These are phyloP conservation scores for Alternaria metachromatica DNA, from an alignment of 2,329 filamentous ascomycete species.

Conservation along the genomic window DNA sequence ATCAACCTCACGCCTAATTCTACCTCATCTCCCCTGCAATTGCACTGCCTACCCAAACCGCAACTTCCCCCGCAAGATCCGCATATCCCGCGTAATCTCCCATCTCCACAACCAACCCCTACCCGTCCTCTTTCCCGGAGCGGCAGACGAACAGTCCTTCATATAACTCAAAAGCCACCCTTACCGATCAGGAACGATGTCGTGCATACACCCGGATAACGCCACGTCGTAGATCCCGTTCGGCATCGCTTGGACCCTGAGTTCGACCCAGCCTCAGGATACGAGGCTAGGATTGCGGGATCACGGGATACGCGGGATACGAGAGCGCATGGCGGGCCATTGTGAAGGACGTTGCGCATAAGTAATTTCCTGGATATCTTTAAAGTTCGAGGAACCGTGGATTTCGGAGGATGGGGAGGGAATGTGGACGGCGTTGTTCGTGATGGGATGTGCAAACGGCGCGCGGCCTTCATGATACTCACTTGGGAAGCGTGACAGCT, in stretches of 20 bases:
- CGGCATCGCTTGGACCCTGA: background rate
- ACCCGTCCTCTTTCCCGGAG: background rate
- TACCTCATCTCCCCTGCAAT: background rate
- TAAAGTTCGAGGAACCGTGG: background rate
- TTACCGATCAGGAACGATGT: background rate
- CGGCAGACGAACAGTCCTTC: background rate
- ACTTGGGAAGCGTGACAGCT: too few relatives aligned
- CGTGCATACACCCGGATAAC: background rate
- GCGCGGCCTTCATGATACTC: too few relatives aligned
- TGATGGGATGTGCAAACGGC: background rate
- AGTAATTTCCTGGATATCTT: background rate
- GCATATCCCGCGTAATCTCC: background rate
- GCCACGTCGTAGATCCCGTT: conserved; percentile 1
- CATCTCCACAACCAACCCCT: background rate
- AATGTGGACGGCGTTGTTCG: background rate
- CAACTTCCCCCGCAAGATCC: background rate
- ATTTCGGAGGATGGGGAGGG: background rate
- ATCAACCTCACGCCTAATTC: background rate
- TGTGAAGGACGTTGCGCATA: background rate
- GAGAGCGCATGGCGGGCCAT: background rate
- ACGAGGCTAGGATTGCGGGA: background rate
- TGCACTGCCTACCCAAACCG: background rate
- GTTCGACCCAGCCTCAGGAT: conserved; percentile 3
- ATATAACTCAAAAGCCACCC: background rate
- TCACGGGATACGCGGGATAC: background rate